These are phyloP conservation scores for Lecanicillium sp. DNA, from an alignment of 2,329 filamentous ascomycete genomes.

Conservation along the genomic window DNA sequence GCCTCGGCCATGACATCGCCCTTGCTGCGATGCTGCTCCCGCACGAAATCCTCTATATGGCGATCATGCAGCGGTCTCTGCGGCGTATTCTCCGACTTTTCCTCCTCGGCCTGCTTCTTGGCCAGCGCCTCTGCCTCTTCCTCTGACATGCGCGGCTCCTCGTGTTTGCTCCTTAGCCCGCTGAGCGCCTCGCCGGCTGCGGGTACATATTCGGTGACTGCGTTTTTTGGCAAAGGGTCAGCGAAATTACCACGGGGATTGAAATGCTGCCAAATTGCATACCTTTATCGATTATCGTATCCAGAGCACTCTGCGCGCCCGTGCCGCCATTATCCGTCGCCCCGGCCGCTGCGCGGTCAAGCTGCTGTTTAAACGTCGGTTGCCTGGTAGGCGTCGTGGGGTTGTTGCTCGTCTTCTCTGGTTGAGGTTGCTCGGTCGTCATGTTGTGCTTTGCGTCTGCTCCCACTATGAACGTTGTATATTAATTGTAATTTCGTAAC, in stretches of 20 bases:
- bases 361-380: slow-evolving; percentile 33
- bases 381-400: no score
- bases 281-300: slow-evolving; percentile 38
- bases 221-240: no score
- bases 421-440: neutral
- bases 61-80: slow-evolving; percentile 36
- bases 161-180: slow-evolving; percentile 18
- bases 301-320: slow-evolving; percentile 16
- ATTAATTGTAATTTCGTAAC: no score
- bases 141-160: slow-evolving; percentile 11
- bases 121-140: slow-evolving; percentile 7
- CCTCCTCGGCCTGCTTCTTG: slow-evolving; percentile 7
- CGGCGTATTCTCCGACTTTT: slow-evolving; percentile 26
- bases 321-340: slow-evolving; percentile 26
- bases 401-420: no score
- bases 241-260: neutral
- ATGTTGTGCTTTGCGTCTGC: no score
- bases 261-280: no score
- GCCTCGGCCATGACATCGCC: slow-evolving; percentile 5
- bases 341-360: slow-evolving; percentile 33
- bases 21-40: slow-evolving; percentile 36
- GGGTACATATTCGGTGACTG: slow-evolving; percentile 37
- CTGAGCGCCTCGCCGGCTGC: slow-evolving; percentile 33
- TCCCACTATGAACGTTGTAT: no score
- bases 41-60: slow-evolving; percentile 45